These are phyloP conservation scores for Beauveria asiatica DNA, from an alignment of 2,329 filamentous ascomycete species.

Conservation along the genomic window DNA sequence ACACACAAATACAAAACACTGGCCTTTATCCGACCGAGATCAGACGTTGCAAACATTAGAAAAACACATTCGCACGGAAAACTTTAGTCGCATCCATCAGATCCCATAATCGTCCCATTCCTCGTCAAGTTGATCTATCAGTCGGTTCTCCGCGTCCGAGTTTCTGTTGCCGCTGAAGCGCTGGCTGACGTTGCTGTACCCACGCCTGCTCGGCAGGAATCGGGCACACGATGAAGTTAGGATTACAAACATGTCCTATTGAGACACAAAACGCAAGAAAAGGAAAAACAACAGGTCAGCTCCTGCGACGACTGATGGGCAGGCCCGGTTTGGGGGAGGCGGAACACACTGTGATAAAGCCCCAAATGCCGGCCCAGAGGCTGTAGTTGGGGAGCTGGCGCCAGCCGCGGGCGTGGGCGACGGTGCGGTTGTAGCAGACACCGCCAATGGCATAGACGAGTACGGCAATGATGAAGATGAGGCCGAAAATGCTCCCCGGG, in stretches of 20 bases:
- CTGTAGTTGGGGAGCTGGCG: conserved; percentile 89
- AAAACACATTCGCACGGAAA: not conserved
- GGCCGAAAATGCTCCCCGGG: conserved; percentile 72
- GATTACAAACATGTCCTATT: conserved; percentile 58
- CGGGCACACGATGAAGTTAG: conserved; percentile 60
- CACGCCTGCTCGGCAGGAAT: conserved; percentile 54
- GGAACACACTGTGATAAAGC: conserved; percentile 58
- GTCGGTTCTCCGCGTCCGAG: conserved; percentile 77
- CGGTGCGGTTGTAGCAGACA: conserved; percentile 89
- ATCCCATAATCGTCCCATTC: conserved; percentile 74
- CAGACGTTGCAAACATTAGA: not conserved
- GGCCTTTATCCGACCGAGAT: not conserved
- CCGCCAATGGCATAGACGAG: conserved; percentile 87
- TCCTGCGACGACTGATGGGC: conserved; percentile 20
- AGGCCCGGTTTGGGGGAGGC: conserved; percentile 27
- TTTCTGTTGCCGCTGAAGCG: conserved; percentile 42
- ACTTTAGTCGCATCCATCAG: not conserved
- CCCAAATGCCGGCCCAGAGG: conserved; percentile 82
- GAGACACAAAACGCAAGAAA: conserved; percentile 14
- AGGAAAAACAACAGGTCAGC: conserved; percentile 19
- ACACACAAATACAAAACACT: not conserved
- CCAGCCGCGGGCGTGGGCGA: conserved; percentile 92
- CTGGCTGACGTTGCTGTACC: conserved; percentile 57
- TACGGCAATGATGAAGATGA: conserved; percentile 70
- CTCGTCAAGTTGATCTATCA: conserved; percentile 94